Conservation (phyloP, 148 eudicot species). For the Silene conica region DNA sequence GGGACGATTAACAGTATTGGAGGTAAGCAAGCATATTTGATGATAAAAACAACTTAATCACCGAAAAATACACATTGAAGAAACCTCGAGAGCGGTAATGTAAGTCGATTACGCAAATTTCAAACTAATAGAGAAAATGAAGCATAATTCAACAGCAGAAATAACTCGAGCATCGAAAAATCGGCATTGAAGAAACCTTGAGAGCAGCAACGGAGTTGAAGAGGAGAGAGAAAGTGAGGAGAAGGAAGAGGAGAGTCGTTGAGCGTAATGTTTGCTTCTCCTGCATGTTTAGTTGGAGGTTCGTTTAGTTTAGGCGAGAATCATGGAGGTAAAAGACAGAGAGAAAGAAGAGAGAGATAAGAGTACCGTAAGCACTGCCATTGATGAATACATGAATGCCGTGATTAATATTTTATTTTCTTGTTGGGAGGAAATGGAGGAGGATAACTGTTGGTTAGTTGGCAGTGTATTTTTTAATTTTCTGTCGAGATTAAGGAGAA, state of each 20-base stretch:
- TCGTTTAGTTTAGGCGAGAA: constrained; percentile 8
- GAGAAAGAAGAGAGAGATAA: constrained; percentile 20
- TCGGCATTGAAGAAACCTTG: constrained; percentile 29
- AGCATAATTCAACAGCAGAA: neutral
- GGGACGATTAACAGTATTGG: no score
- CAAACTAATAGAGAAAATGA: neutral
- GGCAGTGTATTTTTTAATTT: no score
- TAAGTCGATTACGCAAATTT: neutral
- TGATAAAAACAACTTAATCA: no score
- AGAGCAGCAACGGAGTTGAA: constrained; percentile 41
- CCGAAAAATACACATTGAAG: neutral
- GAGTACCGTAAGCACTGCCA: constrained; percentile 10
- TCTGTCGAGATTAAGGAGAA: no score
- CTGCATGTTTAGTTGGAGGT: constrained; percentile 15
- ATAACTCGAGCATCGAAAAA: neutral
- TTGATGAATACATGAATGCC: constrained; percentile 2
- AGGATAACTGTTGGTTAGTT: neutral
- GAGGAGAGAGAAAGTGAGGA: constrained; percentile 29
- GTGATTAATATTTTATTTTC: constrained; percentile 3
- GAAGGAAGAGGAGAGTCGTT: constrained; percentile 24
- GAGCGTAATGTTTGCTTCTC: constrained; percentile 5
- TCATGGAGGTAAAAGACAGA: neutral
- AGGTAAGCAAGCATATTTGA: no score
- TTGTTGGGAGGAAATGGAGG: neutral
- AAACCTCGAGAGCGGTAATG: constrained; percentile 51